phyloP scores from a whole-genome alignment of 345 rosid genomes.

The Hypericum androsaemum region DNA sequence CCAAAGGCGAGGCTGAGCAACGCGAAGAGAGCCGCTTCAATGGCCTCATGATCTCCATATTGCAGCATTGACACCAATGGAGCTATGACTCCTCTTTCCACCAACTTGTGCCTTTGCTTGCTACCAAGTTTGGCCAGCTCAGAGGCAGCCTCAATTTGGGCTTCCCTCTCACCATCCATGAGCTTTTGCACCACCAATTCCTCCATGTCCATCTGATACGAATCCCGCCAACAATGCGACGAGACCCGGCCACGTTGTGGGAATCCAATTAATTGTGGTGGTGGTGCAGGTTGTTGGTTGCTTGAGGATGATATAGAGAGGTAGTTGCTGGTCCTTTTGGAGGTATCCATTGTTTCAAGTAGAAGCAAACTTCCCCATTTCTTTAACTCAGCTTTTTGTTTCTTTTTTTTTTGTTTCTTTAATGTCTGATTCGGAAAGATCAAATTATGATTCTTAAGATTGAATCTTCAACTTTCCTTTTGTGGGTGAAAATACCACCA shows the following conservation, averaged over 20 bases:
- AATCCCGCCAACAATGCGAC: no score
- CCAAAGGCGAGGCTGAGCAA: slow-evolving; percentile 79
- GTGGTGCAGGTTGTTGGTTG: slow-evolving; percentile 20
- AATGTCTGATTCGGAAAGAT: slow-evolving; percentile 30
- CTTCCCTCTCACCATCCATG: slow-evolving; percentile 39
- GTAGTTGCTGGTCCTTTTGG: slow-evolving; percentile 26
- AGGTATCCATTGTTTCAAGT: slow-evolving; percentile 74
- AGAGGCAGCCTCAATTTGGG: slow-evolving; percentile 53
- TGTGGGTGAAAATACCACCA: slow-evolving; percentile 28
- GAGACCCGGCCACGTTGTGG: no score
- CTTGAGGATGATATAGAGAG: slow-evolving; percentile 32
- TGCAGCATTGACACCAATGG: slow-evolving; percentile 65
- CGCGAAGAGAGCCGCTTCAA: slow-evolving; percentile 61
- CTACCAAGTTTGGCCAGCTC: slow-evolving; percentile 37
- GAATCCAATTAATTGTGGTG: slow-evolving; percentile 3
- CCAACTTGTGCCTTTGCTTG: slow-evolving; percentile 47
- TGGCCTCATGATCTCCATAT: slow-evolving; percentile 49
- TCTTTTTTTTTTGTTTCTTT: slow-evolving; percentile 6
- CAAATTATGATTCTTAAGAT: slow-evolving; percentile 30
- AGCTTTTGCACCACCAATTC: slow-evolving; percentile 44
- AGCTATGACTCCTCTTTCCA: slow-evolving; percentile 52
- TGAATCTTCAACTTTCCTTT: slow-evolving; percentile 51
- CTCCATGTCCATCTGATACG: slow-evolving; percentile 33
- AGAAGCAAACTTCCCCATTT: slow-evolving; percentile 54
- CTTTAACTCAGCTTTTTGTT: slow-evolving; percentile 19